Evolutionary conservation across 1,284 basidiomycete genomes (phyloP).

Genomic region (Xerocomus nothofagi): DNA sequence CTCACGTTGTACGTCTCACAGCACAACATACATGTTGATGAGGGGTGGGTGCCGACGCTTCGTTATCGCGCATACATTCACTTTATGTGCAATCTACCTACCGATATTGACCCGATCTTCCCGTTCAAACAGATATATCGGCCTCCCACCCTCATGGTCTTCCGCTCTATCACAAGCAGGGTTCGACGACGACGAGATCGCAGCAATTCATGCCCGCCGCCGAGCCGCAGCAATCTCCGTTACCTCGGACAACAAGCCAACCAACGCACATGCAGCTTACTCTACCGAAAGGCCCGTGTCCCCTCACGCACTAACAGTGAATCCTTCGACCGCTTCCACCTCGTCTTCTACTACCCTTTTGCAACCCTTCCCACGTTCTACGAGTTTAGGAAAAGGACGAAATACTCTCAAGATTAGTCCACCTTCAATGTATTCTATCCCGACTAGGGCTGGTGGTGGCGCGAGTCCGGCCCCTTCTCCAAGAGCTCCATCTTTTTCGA

Average conservation of each 20-base stretch:
- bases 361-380: constrained; percentile 32
- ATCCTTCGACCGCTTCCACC: constrained; percentile 34
- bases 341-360: constrained; percentile 38
- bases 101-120: not conserved
- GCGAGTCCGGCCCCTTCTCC: constrained; percentile 16
- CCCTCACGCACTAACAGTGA: constrained; percentile 7
- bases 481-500: constrained; percentile 21
- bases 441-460: not conserved
- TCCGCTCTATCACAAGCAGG: constrained; percentile 57
- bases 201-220: constrained; percentile 55
- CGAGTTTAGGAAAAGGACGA: constrained; percentile 17
- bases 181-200: constrained; percentile 67
- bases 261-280: constrained; percentile 36
- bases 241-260: constrained; percentile 12
- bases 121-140: constrained; percentile 47
- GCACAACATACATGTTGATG: constrained; percentile 81
- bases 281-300: constrained; percentile 35
- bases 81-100: not conserved
- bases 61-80: constrained; percentile 2
- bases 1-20: constrained; percentile 28
- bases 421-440: constrained; percentile 13
- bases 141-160: constrained; percentile 75
- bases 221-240: constrained; percentile 40
- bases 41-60: constrained; percentile 48
- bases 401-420: constrained; percentile 12